A percentile compares a stretch with the other conserved stretches of the same genome.
phyloP scores from a whole-genome alignment of 768 basidiomycete genomes.

The Lactarius tabidus region DNA sequence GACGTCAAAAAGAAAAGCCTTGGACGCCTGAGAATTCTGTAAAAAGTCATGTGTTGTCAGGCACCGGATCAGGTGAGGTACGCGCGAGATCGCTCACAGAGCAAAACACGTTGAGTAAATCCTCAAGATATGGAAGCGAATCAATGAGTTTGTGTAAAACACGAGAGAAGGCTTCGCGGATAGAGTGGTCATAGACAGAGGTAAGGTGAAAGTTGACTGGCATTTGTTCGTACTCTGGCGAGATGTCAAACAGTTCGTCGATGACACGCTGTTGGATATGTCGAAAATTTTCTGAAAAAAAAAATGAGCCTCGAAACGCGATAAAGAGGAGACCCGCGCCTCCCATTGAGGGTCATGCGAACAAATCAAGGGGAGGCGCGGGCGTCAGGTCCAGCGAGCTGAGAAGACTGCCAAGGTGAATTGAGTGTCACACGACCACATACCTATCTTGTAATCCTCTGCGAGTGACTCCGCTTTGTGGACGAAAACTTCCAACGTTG shows the following conservation, averaged over 20 bases:
- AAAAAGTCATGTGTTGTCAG: background rate
- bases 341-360: background rate
- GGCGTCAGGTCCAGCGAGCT: constrained; percentile 8
- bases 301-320: constrained; percentile 6
- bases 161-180: constrained; percentile 88
- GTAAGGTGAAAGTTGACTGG: constrained; percentile 87
- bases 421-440: constrained; percentile 27
- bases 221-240: constrained; percentile 71
- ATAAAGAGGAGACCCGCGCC: background rate
- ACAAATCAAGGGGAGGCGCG: background rate
- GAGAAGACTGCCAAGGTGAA: constrained; percentile 5
- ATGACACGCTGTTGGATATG: constrained; percentile 85
- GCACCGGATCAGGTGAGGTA: background rate
- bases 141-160: constrained; percentile 85
- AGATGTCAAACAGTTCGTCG: constrained; percentile 75
- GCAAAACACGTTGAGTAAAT: constrained; percentile 81
- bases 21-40: constrained; percentile 88
- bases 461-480: constrained; percentile 92
- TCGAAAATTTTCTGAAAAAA: constrained; percentile 72
- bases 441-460: constrained; percentile 89
- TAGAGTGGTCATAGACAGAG: constrained; percentile 87
- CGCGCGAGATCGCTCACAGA: constrained; percentile 43
- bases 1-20: constrained; percentile 90
- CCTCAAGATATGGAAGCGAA: constrained; percentile 81
- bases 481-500: constrained; percentile 87